Conservation (phyloP, 495 filamentous ascomycete species). For the Trichocladium uniseriatum region DNA sequence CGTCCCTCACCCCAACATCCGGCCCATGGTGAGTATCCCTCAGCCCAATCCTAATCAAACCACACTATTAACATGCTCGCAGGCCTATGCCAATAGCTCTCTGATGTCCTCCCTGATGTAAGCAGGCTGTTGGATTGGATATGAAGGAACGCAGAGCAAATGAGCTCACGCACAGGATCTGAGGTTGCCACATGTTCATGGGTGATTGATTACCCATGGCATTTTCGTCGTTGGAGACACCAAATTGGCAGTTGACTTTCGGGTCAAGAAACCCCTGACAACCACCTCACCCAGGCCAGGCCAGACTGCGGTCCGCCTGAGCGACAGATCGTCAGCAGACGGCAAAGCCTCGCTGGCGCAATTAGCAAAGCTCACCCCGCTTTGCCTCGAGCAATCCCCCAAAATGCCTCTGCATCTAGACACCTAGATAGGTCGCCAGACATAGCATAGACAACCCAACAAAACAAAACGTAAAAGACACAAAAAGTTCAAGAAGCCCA, state of each 20-base stretch:
- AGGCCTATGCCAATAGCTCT: conserved; percentile 77
- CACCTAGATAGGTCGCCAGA: too few species aligned
- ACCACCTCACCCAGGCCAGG: too few species aligned
- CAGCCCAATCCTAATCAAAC: background rate
- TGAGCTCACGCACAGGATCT: background rate
- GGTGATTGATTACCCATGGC: background rate
- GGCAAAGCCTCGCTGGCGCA: too few species aligned
- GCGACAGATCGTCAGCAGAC: too few species aligned
- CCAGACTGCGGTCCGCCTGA: too few species aligned
- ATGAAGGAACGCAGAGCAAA: background rate
- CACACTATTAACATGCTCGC: conserved; percentile 1
- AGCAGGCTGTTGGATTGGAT: background rate
- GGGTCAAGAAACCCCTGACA: too few species aligned
- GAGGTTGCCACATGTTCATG: background rate
- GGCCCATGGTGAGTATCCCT: conserved; percentile 68
- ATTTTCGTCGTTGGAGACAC: too few species aligned
- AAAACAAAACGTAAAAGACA: background rate
- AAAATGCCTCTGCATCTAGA: too few species aligned
- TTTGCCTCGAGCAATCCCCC: too few species aligned
- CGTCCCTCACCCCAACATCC: conserved; percentile 89
- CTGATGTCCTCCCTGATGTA: conserved; percentile 54
- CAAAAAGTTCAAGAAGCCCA: conserved; percentile 24
- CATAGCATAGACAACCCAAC: background rate
- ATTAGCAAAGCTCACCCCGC: too few species aligned
- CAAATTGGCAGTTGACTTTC: too few species aligned